Base-by-base conservation (phyloP, 805 yeast species). In the Lachancea nothofagi region DNA sequence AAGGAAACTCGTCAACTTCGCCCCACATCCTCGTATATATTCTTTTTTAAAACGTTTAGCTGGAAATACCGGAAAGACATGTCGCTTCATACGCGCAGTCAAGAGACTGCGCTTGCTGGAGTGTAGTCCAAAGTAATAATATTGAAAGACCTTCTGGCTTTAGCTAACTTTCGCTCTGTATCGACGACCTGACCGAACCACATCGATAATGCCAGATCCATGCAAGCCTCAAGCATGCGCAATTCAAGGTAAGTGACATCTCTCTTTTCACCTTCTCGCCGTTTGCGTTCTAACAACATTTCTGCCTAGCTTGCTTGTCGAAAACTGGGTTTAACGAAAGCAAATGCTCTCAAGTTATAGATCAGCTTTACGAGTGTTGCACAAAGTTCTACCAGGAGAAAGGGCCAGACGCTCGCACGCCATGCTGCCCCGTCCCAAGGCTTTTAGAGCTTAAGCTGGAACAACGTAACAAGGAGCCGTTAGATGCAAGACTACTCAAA, bases 181-280 rank as follows among this genome's bases (percentile, higher is more conserved):
- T 14, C 18, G 15, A 4, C 31, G 15, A 15, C 31, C 7, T 8
- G 12, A 23, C 10, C 12, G 10, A 23, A 23, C 26, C 26, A 12
- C 12, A 8, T 8, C 32, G 10, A 19, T 23, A 12, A 38, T 38
- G 42, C 14, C 33, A 5, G 62, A 60, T 32, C 75, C 83, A 2
- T 86, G 95, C 61, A 83, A 83, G 54, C 71, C 83, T 5, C 72
- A 80, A 47, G 95, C 95, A 2, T 86, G 95, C 64, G 79, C 78
- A 2, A 86, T 86, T 28, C 95, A 85, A 59, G 69, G 80, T 75
- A 57, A 19, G 77, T 64, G 25, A 8, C 17, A 13, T n/a, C 30
- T 8, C 3, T 5, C 23, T 10, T 25, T 6, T 7, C 5, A n/a
- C 13, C 4, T 9, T 19, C 17, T 19, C 12, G 4, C 13, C 10